Evolutionary conservation across 2,329 filamentous ascomycete genomes (phyloP), one percentile per base, ranked within the genome.

Genomic region (Xylaria sp.): DNA sequence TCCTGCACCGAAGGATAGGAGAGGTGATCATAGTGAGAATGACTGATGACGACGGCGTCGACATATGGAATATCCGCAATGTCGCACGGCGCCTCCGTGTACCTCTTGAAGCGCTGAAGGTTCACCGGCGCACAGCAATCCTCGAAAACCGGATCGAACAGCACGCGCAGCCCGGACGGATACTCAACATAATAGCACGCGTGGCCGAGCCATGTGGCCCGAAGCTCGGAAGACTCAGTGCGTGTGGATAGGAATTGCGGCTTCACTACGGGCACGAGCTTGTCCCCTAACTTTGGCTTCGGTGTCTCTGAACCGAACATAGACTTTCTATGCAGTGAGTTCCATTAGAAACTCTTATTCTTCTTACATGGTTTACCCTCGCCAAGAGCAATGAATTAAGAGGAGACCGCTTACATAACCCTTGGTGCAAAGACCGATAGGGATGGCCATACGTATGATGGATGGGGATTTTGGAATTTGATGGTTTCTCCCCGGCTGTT

Each of bases 181-280:
- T 94, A 97, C 80, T 97, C 95, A 74, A 97, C 89, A 76, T 93
- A 94, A 83, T 94, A 97, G 83, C 94, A 97, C 3, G 95, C 94
- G 79, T 98, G 95, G 42, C 95, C 95, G 2, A 98, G 89, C 95
- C 95, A 97, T 48, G 95, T 98, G 40, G 94, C 93, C 63, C 94
- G 89, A 28, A 98, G 86, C 48, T 87, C 84, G 20, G 80, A 75
- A 13, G 81, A 81, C 13, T 86, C 87, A 4, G 85, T 80, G 63
- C 92, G 88, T 15, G 83, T 82, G 1, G 88, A 80, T 10, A 93
- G 84, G 79, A 95, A 95, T 4, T 83, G 76, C 0, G 93, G 92
- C 69, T 86, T 87, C 65, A 85, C 86, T 20, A 95, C 88, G 2
- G 87, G 82, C 11, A 96, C 88, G 0, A 89, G 56, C 15, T 75